A percentile compares a stretch with the other conserved stretches of the same genome.
Evolutionary conservation across 495 filamentous ascomycete genomes (phyloP).

Genomic region (Apiosordaria backusii): DNA sequence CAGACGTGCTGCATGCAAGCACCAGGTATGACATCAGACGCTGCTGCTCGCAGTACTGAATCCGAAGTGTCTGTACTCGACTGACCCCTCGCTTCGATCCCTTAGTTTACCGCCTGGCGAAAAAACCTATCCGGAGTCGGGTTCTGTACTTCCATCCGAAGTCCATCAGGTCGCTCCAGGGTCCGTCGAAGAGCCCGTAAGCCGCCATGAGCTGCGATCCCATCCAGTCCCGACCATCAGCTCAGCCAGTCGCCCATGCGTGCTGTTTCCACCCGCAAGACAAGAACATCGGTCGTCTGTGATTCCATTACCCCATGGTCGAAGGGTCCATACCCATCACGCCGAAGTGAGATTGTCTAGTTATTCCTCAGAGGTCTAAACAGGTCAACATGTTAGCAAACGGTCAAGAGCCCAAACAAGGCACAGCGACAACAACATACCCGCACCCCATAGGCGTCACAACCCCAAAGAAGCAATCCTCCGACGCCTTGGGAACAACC

Average conservation of each 20-base stretch:
- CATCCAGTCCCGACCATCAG: neutral
- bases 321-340: neutral
- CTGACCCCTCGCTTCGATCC: neutral
- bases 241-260: no score
- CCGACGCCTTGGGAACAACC: conserved; percentile 38
- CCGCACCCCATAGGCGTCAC: conserved; percentile 47
- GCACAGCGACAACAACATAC: conserved; percentile 29
- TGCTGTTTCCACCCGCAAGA: neutral
- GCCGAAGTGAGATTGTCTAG: neutral
- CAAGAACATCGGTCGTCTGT: neutral
- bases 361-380: conserved; percentile 2
- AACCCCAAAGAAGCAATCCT: conserved; percentile 50
- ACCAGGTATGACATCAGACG: neutral
- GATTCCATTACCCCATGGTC: neutral
- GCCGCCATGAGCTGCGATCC: neutral
- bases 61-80: neutral
- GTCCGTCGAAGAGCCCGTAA: neutral
- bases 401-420: neutral
- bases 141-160: neutral
- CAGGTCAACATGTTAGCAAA: neutral
- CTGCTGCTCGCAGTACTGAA: neutral
- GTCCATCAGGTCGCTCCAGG: neutral
- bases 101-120: neutral
- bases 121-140: neutral
- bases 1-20: neutral